Evolutionary conservation across 129 eudicot genomes (phyloP).

Genomic region (Ambrosia artemisiifolia): DNA sequence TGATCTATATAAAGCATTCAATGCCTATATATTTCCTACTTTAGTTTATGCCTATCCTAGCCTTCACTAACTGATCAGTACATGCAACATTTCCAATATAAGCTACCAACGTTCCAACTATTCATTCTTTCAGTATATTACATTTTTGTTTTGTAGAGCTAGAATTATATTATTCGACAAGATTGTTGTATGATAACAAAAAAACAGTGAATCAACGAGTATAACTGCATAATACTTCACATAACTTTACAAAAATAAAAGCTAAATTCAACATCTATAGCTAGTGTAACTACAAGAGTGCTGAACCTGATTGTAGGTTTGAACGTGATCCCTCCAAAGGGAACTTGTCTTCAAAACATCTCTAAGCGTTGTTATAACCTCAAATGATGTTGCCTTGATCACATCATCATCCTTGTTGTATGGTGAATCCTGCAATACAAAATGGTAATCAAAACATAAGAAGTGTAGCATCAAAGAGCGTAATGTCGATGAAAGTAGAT

Average conservation of each 20-base stretch:
- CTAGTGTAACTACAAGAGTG: not conserved
- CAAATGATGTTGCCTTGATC: constrained; percentile 90
- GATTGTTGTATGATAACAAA: not conserved
- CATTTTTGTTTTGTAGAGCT: not conserved
- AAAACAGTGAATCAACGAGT: not conserved
- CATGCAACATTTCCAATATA: not conserved
- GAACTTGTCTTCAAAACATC: constrained; percentile 92
- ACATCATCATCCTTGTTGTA: constrained; percentile 87
- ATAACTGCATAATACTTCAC: not conserved
- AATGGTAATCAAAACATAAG: not conserved
- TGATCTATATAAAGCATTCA: not conserved
- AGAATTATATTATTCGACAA: not conserved
- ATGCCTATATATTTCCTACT: not conserved
- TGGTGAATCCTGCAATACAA: constrained; percentile 59
- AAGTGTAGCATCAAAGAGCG: constrained; percentile 5
- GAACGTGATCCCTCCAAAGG: constrained; percentile 98
- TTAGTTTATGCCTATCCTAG: not conserved
- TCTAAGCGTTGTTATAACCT: constrained; percentile 83
- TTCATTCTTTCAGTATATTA: not conserved
- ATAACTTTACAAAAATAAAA: not conserved
- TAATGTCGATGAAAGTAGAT: not conserved
- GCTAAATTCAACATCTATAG: not conserved
- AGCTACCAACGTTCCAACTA: not conserved
- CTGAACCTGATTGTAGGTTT: constrained; percentile 83
- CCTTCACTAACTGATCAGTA: not conserved